Conservation (phyloP, 2,329 filamentous ascomycete species). For the Sporothrix schenckii region DNA sequence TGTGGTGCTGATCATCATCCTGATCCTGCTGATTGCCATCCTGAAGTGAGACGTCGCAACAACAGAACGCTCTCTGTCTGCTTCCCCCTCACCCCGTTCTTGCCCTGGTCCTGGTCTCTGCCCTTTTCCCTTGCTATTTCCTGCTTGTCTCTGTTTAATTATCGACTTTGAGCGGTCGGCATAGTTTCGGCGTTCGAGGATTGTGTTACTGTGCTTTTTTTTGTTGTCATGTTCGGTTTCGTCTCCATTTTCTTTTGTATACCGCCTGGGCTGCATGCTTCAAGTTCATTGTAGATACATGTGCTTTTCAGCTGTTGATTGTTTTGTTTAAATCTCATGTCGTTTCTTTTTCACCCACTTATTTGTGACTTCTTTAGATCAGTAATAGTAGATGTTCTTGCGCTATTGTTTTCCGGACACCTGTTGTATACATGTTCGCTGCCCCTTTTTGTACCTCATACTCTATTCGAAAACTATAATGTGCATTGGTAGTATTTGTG, state of each 20-base stretch:
- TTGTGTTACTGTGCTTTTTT: not conserved
- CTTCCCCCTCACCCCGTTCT: not conserved
- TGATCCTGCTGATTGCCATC: conserved; percentile 80
- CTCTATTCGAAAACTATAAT: conserved; percentile 7
- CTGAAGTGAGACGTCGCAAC: conserved; percentile 61
- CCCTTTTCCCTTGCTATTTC: not conserved
- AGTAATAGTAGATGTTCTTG: conserved; percentile 3
- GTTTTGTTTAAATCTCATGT: not conserved
- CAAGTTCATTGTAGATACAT: not conserved
- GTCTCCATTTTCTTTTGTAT: not conserved
- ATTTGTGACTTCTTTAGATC: not conserved
- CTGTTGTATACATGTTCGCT: not conserved
- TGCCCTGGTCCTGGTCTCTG: not conserved
- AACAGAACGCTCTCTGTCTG: not conserved
- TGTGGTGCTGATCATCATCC: conserved; percentile 77
- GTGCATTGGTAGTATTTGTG: conserved; percentile 9
- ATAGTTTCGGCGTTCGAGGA: conserved; percentile 22
- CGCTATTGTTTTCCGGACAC: not conserved
- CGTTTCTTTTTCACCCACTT: not conserved
- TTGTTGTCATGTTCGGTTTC: not conserved
- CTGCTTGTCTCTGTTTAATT: not conserved
- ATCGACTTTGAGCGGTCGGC: conserved; percentile 22
- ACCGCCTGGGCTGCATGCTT: not conserved
- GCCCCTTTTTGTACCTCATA: not conserved
- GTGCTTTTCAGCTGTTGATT: not conserved